Conservation (phyloP, 2,329 filamentous ascomycete genomes). For the Pseudogymnoascus sp. region DNA sequence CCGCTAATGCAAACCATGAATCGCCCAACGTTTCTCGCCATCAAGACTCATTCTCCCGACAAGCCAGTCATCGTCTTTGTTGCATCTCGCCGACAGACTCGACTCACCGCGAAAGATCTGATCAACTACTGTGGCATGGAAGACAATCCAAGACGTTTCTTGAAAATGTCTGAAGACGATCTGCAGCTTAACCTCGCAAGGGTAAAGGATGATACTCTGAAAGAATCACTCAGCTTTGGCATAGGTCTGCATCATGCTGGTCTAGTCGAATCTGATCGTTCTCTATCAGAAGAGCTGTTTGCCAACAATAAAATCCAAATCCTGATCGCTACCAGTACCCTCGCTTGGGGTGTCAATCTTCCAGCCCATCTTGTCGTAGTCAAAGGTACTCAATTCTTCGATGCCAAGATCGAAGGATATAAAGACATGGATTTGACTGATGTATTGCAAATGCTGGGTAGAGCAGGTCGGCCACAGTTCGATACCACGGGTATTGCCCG, state of each 20-base stretch:
- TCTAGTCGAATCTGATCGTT: constrained; percentile 87
- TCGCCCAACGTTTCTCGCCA: constrained; percentile 86
- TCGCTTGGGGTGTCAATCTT: constrained; percentile 97
- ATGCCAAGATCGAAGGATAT: constrained; percentile 95
- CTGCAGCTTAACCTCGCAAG: constrained; percentile 77
- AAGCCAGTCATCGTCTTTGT: constrained; percentile 99
- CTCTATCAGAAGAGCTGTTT: constrained; percentile 88
- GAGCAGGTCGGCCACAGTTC: constrained; percentile 92
- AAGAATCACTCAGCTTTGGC: constrained; percentile 92
- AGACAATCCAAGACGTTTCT: constrained; percentile 87
- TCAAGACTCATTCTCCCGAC: constrained; percentile 91
- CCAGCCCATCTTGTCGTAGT: constrained; percentile 95
- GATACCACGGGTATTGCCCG: constrained; percentile 91
- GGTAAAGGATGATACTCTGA: constrained; percentile 86
- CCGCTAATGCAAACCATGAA: constrained; percentile 99
- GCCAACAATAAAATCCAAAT: constrained; percentile 98
- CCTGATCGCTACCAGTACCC: constrained; percentile 85
- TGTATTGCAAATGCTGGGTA: constrained; percentile 94
- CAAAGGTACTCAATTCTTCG: constrained; percentile 96
- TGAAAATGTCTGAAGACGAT: constrained; percentile 92
- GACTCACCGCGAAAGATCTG: constrained; percentile 87
- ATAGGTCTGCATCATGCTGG: constrained; percentile 97
- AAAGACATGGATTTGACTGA: constrained; percentile 99
- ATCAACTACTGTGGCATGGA: constrained; percentile 99
- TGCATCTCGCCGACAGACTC: constrained; percentile 86